Evolutionary conservation across 192 early-diverging fungal genomes (phyloP), one percentile per base, ranked within the genome.

Genomic region (Polychytrium aggregatum): DNA sequence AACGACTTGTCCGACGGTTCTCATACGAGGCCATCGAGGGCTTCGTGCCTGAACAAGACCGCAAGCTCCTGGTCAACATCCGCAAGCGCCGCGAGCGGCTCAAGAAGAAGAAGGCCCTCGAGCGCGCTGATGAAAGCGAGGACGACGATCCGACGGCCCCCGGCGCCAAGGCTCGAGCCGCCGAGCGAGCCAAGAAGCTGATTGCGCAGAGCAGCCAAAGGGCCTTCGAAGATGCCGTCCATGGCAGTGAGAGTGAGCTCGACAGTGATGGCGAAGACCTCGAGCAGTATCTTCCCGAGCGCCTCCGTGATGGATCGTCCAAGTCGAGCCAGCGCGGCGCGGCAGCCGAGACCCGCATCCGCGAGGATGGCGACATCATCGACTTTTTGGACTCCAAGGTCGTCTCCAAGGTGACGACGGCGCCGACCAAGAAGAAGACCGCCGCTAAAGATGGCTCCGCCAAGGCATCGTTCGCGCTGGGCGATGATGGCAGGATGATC

Each of bases 241-340:
- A 92, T 50, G 92, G 89, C 25, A 83, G 78, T 58, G 94, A 95
- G 55, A 90, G 88, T 68, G 94, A 98, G 52, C 63, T 90, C 34
- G 81, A 78, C 47, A 78, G 75, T 36, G 89, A 86, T 20, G 83
- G 82, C 30, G 80, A 79, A 14, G 78, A 67, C 34, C 57, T 50
- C 21, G 67, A 67, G 16, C 25, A 62, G 26, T 69, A 68, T 28
- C 55, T 77, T 42, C 76, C 73, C 13, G 72, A 73, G 14, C 53
- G 60, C 33, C 70, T 73, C 46, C 37, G 49, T 17, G 58, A 55
- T 35, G 55, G 45, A 40, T 33, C 44, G 41, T 40, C 6, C 35
- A 40, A 29, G n/a, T 10, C n/a, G 8, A 30, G 44, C 40, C 49
- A 48, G 37, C 16, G 31, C 17, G 31, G 24, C 1, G 27, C 33